Percentiles rank a stretch among this genome's conserved stretches.
These are phyloP conservation scores for Cladosporium phlei DNA, from an alignment of 2,329 filamentous ascomycete species.

Conservation along the genomic window DNA sequence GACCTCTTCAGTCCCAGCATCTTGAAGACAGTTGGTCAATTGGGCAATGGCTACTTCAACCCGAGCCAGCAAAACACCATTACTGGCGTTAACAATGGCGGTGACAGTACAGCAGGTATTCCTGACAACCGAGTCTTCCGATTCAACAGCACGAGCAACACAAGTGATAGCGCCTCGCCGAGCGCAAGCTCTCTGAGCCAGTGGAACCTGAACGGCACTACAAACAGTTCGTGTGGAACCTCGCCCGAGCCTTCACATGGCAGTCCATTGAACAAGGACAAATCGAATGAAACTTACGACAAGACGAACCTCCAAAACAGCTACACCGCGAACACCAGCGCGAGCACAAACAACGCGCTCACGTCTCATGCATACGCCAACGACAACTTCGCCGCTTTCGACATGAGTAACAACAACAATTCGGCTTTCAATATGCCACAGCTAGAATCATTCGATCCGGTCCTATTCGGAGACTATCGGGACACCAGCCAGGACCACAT, in stretches of 20 bases:
- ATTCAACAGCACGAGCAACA: slow-evolving; percentile 44
- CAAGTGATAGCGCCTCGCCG: slow-evolving; percentile 47
- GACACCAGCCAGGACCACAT: slow-evolving; percentile 82
- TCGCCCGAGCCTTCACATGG: slow-evolving; percentile 72
- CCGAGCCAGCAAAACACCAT: slow-evolving; percentile 16
- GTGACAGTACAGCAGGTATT: slow-evolving; percentile 40
- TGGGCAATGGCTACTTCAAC: slow-evolving; percentile 32
- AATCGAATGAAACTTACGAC: slow-evolving; percentile 15
- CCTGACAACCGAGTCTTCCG: slow-evolving; percentile 43
- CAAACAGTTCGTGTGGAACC: slow-evolving; percentile 65
- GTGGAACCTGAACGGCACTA: slow-evolving; percentile 50
- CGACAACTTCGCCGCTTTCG: slow-evolving; percentile 14
- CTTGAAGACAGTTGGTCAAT: slow-evolving; percentile 40
- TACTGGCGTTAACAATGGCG: slow-evolving; percentile 32
- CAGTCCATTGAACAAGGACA: slow-evolving; percentile 58
- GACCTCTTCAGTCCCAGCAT: slow-evolving; percentile 58
- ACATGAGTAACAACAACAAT: slow-evolving; percentile 19
- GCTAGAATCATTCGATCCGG: slow-evolving; percentile 78
- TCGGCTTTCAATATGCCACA: slow-evolving; percentile 26
- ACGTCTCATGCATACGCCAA: slow-evolving; percentile 6
- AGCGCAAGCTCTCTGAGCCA: slow-evolving; percentile 50
- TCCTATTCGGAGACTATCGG: slow-evolving; percentile 86
- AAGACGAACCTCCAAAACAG: slow-evolving; percentile 7
- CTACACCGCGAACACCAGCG: slow-evolving; percentile 5
- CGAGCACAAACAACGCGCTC: slow-evolving; percentile 10